phyloP scores from a whole-genome alignment of 768 basidiomycete genomes.

The Tephrocybe sp. region DNA sequence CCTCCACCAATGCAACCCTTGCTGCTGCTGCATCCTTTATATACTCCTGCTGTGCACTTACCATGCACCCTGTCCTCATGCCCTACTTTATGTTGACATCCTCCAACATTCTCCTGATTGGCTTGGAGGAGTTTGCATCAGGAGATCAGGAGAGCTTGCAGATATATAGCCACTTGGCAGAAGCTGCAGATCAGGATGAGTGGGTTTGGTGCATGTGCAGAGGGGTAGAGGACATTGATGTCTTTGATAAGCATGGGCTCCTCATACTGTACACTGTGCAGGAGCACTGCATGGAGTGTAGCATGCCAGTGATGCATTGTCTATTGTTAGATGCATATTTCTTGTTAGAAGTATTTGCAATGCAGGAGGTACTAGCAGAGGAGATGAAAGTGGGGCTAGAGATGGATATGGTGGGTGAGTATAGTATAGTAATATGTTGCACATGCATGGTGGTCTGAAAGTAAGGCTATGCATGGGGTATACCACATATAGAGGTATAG shows the following conservation, averaged over 20 bases:
- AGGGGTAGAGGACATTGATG: conserved; percentile 68
- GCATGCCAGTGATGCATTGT: conserved; percentile 79
- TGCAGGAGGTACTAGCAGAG: conserved; percentile 67
- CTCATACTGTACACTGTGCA: conserved; percentile 69
- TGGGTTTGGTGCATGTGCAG: conserved; percentile 65
- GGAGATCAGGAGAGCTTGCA: conserved; percentile 37
- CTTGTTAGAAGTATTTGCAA: conserved; percentile 65
- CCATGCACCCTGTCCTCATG: conserved; percentile 69
- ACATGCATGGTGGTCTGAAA: too few species aligned
- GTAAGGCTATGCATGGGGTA: too few species aligned
- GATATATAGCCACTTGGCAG: conserved; percentile 84
- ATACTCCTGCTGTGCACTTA: conserved; percentile 41
- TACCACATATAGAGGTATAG: too few species aligned
- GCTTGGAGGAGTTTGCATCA: conserved; percentile 55
- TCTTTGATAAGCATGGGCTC: conserved; percentile 71
- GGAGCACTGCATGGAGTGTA: conserved; percentile 77
- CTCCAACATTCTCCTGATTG: conserved; percentile 64
- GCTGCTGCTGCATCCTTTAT: conserved; percentile 58
- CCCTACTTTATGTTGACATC: conserved; percentile 92
- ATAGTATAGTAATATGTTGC: too few species aligned
- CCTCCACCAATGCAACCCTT: conserved; percentile 49
- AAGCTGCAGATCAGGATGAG: conserved; percentile 73
- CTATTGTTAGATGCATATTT: conserved; percentile 90
- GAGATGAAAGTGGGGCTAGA: conserved; percentile 79
- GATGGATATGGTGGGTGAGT: conserved; percentile 86